A percentile compares a stretch with the other conserved stretches of the same genome.
Evolutionary conservation across 176 grass and related monocot genomes (phyloP).

Genomic region (Ananas comosus): DNA sequence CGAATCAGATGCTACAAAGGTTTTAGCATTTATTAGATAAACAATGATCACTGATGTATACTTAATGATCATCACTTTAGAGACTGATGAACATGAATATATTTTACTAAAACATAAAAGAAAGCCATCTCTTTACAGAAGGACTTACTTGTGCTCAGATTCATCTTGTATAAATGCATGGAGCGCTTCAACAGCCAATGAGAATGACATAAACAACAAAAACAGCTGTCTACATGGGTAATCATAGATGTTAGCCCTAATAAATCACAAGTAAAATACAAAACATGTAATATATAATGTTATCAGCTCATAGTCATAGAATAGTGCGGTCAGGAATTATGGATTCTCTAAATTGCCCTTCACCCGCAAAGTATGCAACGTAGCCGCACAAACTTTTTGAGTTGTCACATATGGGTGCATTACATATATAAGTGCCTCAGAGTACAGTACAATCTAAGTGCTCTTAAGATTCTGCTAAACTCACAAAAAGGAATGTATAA

Average conservation of each 20-base stretch:
- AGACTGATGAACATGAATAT: constrained; percentile 1
- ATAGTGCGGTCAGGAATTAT: no score
- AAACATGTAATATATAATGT: no score
- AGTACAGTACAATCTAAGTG: no score
- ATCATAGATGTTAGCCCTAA: constrained; percentile 14
- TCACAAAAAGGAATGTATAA: neutral
- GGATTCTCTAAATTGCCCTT: no score
- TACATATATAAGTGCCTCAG: no score
- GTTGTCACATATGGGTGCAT: no score
- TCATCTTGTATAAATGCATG: constrained; percentile 99
- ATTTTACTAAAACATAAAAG: neutral
- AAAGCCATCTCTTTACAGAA: neutral
- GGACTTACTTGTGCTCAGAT: constrained; percentile 93
- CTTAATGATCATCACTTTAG: neutral
- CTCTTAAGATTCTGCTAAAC: no score
- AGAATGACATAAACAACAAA: constrained; percentile 92
- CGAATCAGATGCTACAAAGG: neutral
- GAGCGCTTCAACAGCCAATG: constrained; percentile 86
- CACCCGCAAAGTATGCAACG: no score
- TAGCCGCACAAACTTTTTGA: no score
- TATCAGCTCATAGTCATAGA: no score
- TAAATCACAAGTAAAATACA: no score
- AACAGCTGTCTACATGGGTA: constrained; percentile 94
- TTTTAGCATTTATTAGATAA: neutral
- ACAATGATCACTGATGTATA: neutral